Conservation (phyloP, 2,329 filamentous ascomycete species). For the Exophiala sp. region DNA sequence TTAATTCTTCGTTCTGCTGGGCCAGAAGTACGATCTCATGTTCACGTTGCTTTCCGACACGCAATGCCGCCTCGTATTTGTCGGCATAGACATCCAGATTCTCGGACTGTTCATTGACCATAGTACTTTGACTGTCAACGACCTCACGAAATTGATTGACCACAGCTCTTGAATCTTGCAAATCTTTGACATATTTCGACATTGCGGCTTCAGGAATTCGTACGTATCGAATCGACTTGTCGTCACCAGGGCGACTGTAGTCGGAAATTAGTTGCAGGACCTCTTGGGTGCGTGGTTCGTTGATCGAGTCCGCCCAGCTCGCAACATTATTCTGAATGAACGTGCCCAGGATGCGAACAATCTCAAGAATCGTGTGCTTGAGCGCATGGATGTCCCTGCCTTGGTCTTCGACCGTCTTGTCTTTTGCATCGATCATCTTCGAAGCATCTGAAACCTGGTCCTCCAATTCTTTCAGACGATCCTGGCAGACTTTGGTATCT, state of each 20-base stretch:
- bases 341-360: conserved; percentile 18
- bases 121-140: conserved; percentile 9
- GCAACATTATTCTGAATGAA: conserved; percentile 19
- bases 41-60: conserved; percentile 15
- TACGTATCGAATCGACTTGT: conserved; percentile 8
- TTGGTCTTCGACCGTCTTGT: conserved; percentile 16
- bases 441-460: conserved; percentile 10
- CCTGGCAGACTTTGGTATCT: conserved; percentile 9
- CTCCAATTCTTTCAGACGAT: conserved; percentile 19
- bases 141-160: conserved; percentile 18
- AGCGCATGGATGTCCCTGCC: conserved; percentile 13
- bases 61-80: conserved; percentile 12
- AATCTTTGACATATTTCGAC: conserved; percentile 2
- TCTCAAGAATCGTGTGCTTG: conserved; percentile 15
- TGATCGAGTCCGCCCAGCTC: conserved; percentile 4
- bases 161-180: conserved; percentile 8
- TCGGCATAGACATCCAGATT: conserved; percentile 9
- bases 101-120: conserved; percentile 18
- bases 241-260: conserved; percentile 6
- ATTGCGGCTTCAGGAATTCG: conserved; percentile 20
- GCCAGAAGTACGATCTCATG: conserved; percentile 19
- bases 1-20: conserved; percentile 13
- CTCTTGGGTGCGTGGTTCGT: conserved; percentile 17
- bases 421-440: conserved; percentile 11
- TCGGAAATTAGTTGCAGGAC: conserved; percentile 21